These are phyloP conservation scores for Tylopilus sp. DNA, from an alignment of 768 basidiomycete genomes.

Conservation along the genomic window DNA sequence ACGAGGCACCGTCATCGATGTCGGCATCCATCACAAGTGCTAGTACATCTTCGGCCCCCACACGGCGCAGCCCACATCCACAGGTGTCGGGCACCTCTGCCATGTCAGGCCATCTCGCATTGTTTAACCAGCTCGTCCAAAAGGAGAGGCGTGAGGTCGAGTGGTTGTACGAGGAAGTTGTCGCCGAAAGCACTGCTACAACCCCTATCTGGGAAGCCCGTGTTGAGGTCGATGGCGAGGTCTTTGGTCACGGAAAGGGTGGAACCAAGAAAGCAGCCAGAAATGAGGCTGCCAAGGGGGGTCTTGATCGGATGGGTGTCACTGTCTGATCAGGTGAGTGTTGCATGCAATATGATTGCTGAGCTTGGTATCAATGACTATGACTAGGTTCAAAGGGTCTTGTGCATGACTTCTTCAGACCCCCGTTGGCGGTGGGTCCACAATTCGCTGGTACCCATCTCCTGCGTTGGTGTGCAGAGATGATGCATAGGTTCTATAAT, in stretches of 20 bases:
- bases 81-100: constrained; percentile 26
- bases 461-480: constrained; percentile 65
- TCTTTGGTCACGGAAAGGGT: constrained; percentile 60
- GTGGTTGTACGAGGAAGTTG: constrained; percentile 63
- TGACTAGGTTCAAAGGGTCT: constrained; percentile 13
- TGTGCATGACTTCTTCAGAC: constrained; percentile 57
- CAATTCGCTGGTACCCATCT: constrained; percentile 14
- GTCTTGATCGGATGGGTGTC: constrained; percentile 57
- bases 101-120: constrained; percentile 61
- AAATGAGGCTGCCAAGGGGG: constrained; percentile 79
- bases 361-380: not conserved
- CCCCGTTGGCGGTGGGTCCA: constrained; percentile 43
- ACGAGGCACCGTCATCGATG: not conserved
- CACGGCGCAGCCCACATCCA: constrained; percentile 7
- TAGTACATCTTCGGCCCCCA: constrained; percentile 10
- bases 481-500: constrained; percentile 38
- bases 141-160: constrained; percentile 56
- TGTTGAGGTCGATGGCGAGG: constrained; percentile 58
- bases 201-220: constrained; percentile 76
- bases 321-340: constrained; percentile 36
- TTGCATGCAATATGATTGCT: not conserved
- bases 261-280: constrained; percentile 76
- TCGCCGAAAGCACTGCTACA: constrained; percentile 47
- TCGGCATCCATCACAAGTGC: constrained; percentile 1
- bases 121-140: constrained; percentile 78